Base-by-base conservation (phyloP, 2,329 filamentous ascomycete species). In the Penicillium sclerotiorum region DNA sequence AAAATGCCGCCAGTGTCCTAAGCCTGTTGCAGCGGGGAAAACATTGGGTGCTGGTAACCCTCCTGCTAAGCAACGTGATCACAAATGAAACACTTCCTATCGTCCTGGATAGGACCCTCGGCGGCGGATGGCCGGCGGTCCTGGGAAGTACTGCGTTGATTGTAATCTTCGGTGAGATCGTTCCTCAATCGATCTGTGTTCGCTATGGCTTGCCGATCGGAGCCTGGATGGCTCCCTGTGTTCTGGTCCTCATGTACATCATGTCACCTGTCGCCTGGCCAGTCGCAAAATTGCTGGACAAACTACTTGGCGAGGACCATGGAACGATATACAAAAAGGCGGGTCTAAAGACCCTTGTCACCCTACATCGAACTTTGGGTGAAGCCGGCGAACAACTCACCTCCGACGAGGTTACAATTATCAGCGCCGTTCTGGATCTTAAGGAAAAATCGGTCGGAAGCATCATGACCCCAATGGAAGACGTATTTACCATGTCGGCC, bases 381-480 rank as follows among this genome's bases (percentile, higher is more conserved):
- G 86, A 90, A 38, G 87, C 88, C 9, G 82, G 82, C 32, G 91
- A 99, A 66, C 87, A 94, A 50, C 78, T 99, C 46, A 97, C 96
- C 71, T 88, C 96, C 60, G 94, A 99, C 66, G 94, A 99, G 72
- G 94, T 99, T 58, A 97, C 94, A 52, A 99, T 99, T 69, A 99
- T 99, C 72, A 96, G 90, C 59, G 93, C 94, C 30, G 94, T 97
- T 12, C 77, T 99, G 49, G 94, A 99, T 67, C 79, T 99, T 58
- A 99, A 97, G 76, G 92, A 94, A 60, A 99, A 99, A 76, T 81
- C 93, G 0, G 92, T 99, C 6, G 90, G 90, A 37, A 88, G 85
- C 65, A 96, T 99, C 67, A 99, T 99, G 94, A 99, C 95, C 0
- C 94, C 94, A 1, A 97, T 99, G 89, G 86, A 90, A 38, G 92